Base-by-base conservation (phyloP, 148 eudicot species). In the Rhododendron mucronatum region DNA sequence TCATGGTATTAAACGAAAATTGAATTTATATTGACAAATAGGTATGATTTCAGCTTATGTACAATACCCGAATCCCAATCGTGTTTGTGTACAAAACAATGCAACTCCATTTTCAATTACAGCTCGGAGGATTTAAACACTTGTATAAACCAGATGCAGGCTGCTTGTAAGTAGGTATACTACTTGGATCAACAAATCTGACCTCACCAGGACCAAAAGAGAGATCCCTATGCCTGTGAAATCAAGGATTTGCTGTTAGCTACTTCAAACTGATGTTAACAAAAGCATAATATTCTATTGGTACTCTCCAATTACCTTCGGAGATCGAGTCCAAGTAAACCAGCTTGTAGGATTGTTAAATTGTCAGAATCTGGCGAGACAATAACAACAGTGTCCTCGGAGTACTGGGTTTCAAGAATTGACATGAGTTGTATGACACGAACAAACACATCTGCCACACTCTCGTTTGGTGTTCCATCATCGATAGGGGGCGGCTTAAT, bases 371-470 rank as follows among this genome's bases (percentile, higher is more conserved):
- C 99, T 0, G 99, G 99, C 2, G 99, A 97, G 30, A 97, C 98
- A 55, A 97, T 93, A 85, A 97, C 86, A 48, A 97, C 93, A 2
- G 98, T 95, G 86, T 97, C 98, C 86, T 88, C 98, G 0, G 99
- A 94, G 88, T 97, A 97, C 63, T 97, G 99, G 16, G 99, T 95
- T 88, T 97, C 99, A 23, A 95, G 94, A 83, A 97, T 95, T 10
- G 99, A 97, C 99, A 97, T 97, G 85, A 97, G 98, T 87, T 97
- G 99, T 61, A 98, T 95, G 18, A 97, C 98, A 5, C 99, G 99
- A 74, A 97, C 99, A 91, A 97, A 95, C 59, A 97, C 99, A 77
- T 97, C 99, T 3, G 91, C 90, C 0, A 95, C 98, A n/a, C 99
- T 97, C 90, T 97, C 99, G 59, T 97, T 97, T 78, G 99, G 99